Conservation (phyloP, 371 early-diverging fungal species). For the Mortierella sp. region DNA sequence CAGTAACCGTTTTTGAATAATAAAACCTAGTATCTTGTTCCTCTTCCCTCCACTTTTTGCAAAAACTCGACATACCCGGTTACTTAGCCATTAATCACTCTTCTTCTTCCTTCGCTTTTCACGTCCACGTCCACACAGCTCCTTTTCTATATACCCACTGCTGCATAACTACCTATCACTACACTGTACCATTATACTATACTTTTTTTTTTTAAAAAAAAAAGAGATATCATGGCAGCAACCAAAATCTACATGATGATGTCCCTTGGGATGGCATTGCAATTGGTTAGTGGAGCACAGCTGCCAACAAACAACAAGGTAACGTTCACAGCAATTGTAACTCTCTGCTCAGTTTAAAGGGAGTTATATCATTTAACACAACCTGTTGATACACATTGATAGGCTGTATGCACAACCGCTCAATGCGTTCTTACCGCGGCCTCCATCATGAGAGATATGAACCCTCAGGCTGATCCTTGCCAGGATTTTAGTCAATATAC, state of each 20-base stretch:
- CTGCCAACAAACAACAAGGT: slow-evolving; percentile 19
- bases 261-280: slow-evolving; percentile 25
- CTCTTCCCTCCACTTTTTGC: no score
- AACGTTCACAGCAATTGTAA: neutral
- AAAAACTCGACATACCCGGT: no score
- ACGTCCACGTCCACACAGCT: neutral
- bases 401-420: slow-evolving; percentile 66
- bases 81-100: no score
- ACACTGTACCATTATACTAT: no score
- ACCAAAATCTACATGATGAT: slow-evolving; percentile 14
- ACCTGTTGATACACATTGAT: neutral
- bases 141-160: no score
- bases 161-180: no score
- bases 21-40: neutral
- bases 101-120: neutral
- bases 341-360: neutral
- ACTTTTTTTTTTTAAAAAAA: no score
- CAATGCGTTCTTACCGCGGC: slow-evolving; percentile 73
- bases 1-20: neutral
- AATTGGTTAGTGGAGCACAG: slow-evolving; percentile 10
- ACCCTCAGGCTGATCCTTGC: slow-evolving; percentile 64
- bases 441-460: slow-evolving; percentile 64
- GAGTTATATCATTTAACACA: neutral
- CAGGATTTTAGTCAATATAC: slow-evolving; percentile 67
- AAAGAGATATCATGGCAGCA: no score